A percentile compares a stretch with the other conserved stretches of the same genome.
Conservation (phyloP, 2,329 filamentous ascomycete genomes). For the Trichoderma afroharzianum region DNA sequence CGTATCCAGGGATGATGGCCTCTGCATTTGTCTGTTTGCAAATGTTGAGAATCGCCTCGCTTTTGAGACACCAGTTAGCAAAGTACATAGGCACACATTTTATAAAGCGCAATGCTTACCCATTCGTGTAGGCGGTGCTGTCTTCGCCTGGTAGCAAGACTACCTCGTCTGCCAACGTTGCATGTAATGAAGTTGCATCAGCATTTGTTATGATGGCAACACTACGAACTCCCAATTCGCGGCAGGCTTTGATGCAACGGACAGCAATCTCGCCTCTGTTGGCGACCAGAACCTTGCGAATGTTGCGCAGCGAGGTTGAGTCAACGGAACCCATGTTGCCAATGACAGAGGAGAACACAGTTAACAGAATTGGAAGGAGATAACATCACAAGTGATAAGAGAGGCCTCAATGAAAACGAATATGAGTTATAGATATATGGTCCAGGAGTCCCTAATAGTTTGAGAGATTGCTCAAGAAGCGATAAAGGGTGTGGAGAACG, state of each 20-base stretch:
- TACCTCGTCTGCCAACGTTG: neutral
- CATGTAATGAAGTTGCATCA: neutral
- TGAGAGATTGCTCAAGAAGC: neutral
- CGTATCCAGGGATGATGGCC: neutral
- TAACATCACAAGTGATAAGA: neutral
- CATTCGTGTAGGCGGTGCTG: neutral
- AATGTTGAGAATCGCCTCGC: neutral
- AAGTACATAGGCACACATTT: neutral
- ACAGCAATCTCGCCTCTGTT: constrained; percentile 74
- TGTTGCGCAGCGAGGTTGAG: neutral
- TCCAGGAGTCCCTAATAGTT: neutral
- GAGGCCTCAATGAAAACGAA: neutral
- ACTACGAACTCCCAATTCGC: neutral
- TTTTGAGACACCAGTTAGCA: neutral
- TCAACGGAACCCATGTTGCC: neutral
- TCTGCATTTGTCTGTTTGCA: neutral
- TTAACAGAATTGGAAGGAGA: neutral
- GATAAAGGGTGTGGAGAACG: neutral
- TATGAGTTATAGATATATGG: neutral
- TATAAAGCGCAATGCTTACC: neutral
- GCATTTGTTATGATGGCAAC: neutral
- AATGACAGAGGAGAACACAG: neutral
- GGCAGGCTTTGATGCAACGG: constrained; percentile 51
- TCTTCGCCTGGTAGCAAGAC: neutral
- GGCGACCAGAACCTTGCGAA: constrained; percentile 48